Evolutionary conservation across 371 early-diverging fungal species (phyloP).

Genomic region (Actinomortierella wolfii): DNA sequence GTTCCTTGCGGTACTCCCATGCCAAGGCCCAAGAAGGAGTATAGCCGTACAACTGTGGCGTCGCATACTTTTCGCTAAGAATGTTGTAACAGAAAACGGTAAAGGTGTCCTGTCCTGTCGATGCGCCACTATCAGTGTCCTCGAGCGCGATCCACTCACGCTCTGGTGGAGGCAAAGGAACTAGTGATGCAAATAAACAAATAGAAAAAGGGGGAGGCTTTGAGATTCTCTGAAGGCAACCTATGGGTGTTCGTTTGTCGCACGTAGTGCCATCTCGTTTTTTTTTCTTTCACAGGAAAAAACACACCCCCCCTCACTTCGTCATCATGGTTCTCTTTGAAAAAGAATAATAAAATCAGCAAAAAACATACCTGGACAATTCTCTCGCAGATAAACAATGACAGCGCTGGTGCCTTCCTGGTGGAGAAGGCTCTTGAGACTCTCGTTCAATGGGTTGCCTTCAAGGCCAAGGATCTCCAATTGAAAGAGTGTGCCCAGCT

Average conservation of each 20-base stretch:
- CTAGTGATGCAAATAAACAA: slow-evolving; percentile 47
- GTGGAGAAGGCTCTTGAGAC: slow-evolving; percentile 77
- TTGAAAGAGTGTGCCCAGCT: slow-evolving; percentile 93
- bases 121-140: slow-evolving; percentile 27
- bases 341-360: slow-evolving; percentile 1
- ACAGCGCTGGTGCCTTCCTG: slow-evolving; percentile 90
- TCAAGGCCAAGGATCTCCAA: slow-evolving; percentile 94
- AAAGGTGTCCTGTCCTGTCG: slow-evolving; percentile 61
- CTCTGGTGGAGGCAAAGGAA: slow-evolving; percentile 84
- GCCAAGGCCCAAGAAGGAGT: slow-evolving; percentile 97
- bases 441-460: slow-evolving; percentile 95
- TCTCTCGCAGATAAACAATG: slow-evolving; percentile 91
- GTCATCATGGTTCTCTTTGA: too few relatives aligned
- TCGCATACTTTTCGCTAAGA: slow-evolving; percentile 91
- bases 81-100: slow-evolving; percentile 97
- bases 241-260: too few relatives aligned
- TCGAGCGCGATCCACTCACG: slow-evolving; percentile 91
- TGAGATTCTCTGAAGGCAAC: too few relatives aligned
- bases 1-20: slow-evolving; percentile 95
- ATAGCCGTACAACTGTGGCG: slow-evolving; percentile 89
- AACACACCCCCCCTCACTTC: too few relatives aligned
- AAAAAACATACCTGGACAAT: slow-evolving; percentile 70
- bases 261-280: too few relatives aligned
- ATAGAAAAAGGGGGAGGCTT: too few relatives aligned
- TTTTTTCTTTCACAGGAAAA: too few relatives aligned